These are phyloP conservation scores for Solanum corneliomulleri DNA, from an alignment of 257 asterid species.

Conservation along the genomic window DNA sequence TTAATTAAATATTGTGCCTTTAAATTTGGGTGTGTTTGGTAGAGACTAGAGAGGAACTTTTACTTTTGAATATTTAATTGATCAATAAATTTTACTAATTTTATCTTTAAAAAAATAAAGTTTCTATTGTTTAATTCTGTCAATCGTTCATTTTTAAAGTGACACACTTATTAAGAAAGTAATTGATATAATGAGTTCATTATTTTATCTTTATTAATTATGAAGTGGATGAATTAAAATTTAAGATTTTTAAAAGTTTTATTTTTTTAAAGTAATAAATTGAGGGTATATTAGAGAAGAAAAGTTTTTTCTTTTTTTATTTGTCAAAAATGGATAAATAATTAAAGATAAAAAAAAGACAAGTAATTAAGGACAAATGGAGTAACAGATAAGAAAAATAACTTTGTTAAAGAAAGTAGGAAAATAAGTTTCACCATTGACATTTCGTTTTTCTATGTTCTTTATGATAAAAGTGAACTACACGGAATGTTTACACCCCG, in stretches of 20 bases:
- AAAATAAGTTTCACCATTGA: neutral
- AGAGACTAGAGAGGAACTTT: neutral
- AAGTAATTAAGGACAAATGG: rapidly evolving
- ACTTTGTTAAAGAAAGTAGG: neutral
- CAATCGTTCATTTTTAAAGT: too few relatives aligned
- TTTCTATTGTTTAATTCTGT: neutral
- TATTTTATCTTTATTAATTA: too few relatives aligned
- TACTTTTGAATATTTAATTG: neutral
- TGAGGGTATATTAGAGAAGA: too few relatives aligned
- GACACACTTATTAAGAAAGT: too few relatives aligned
- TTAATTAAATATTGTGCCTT: neutral
- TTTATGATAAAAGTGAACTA: neutral
- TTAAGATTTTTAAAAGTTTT: too few relatives aligned
- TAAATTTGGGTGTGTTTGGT: neutral
- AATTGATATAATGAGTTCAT: too few relatives aligned
- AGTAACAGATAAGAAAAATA: too few relatives aligned
- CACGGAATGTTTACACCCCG: neutral
- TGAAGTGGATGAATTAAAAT: too few relatives aligned
- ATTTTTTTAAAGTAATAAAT: too few relatives aligned
- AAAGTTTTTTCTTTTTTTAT: too few relatives aligned
- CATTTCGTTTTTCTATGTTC: neutral
- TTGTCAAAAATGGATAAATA: too few relatives aligned
- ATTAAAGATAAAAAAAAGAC: too few relatives aligned
- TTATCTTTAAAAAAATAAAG: neutral
- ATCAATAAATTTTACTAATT: neutral